Base-by-base conservation (phyloP, 176 grass and related monocot genomes). In the Lolium multiflorum region DNA sequence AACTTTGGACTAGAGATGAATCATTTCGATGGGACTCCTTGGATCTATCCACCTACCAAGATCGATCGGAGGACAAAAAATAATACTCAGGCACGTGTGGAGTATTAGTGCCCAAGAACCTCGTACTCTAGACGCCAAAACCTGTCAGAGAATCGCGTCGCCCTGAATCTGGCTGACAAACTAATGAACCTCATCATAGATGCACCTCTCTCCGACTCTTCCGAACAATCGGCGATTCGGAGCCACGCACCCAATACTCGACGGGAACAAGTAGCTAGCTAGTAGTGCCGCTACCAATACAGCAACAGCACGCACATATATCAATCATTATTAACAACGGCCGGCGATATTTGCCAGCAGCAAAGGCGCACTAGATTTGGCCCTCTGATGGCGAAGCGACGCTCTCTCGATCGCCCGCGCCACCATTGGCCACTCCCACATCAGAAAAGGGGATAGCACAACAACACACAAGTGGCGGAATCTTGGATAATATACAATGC, bases 381-480 rank as follows among this genome's bases (percentile, higher is more conserved):
- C 15, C 48, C n/a, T n/a, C 57, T 59, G 80, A 84, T 69, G 81
- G 62, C 47, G 75, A 80, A 25, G 89, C 38, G 20, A 60, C 59
- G 74, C 58, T 59, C 54, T 82, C 82, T 49, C n/a, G n/a, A n/a
- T n/a, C n/a, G n/a, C n/a, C n/a, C 73, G 58, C 85, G 56, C 41
- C 59, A 79, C 74, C 66, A 83, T 87, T 90, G 74, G 89, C 56
- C 84, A 73, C 22, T 57, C 56, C 65, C 28, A 79, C 89, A 87
- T 60, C 76, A 35, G 71, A 87, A 90, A 72, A 55, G 39, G 4
- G 1, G 69, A 25, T 74, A 50, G 80, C 26, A 15, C 9, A 16
- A 8, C 6, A 35, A 3, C 31, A 35, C 31, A 16, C 74, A 65
- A 65, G 75, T 38, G 52, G 46, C 21, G 41, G 85, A 84, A 87